Conservation (phyloP, 2,329 filamentous ascomycete species). For the Alternaria dauci region DNA sequence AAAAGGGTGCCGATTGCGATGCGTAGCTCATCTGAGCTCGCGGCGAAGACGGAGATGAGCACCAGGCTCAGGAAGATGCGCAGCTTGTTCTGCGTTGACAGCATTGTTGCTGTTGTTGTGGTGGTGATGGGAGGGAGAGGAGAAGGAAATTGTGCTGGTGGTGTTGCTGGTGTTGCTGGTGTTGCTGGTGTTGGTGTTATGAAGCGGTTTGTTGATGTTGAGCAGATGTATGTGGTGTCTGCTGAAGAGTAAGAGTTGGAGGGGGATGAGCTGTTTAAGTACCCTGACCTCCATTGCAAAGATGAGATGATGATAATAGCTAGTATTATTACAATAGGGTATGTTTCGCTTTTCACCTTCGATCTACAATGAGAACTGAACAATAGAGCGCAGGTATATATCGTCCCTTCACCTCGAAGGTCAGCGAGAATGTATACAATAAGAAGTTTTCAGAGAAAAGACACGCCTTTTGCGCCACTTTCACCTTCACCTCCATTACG, state of each 20-base stretch:
- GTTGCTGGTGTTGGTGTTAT: not conserved
- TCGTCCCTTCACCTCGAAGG: not conserved
- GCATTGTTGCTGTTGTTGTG: slow-evolving; percentile 15
- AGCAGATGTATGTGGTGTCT: not conserved
- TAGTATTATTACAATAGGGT: slow-evolving; percentile 1
- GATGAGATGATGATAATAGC: not conserved
- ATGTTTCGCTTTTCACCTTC: not conserved
- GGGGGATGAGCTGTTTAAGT: not conserved
- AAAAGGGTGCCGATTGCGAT: slow-evolving; percentile 9
- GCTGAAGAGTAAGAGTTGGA: not conserved
- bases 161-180: not conserved
- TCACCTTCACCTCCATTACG: not conserved
- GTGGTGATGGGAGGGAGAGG: not conserved
- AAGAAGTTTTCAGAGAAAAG: not conserved
- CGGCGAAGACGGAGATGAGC: slow-evolving; percentile 11
- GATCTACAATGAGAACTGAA: not conserved
- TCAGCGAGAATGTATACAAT: not conserved
- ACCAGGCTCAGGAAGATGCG: slow-evolving; percentile 15
- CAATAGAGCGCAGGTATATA: not conserved
- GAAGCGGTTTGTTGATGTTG: not conserved
- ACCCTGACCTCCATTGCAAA: not conserved
- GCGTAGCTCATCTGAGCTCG: slow-evolving; percentile 16
- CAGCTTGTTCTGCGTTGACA: slow-evolving; percentile 4
- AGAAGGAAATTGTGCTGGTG: not conserved
- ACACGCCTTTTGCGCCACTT: not conserved